Base-by-base conservation (phyloP, 805 yeast species). In the Candida sakaeoensis region DNA sequence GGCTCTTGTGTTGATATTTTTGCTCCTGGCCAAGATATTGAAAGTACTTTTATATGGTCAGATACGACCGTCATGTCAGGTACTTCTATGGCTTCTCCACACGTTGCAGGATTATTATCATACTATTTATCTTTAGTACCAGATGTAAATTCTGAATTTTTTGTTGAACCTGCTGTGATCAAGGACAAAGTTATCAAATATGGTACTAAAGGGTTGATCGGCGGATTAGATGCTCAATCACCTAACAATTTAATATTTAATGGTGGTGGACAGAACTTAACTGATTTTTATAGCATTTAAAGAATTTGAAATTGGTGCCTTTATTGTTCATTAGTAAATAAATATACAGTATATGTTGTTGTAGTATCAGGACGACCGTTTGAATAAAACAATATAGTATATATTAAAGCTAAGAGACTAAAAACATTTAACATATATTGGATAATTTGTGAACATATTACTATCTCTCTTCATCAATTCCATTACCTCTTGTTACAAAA, bases 81-180 rank as follows among this genome's bases (percentile, higher is more conserved):
- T 49, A 77, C 82, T 15, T 77, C 82, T 28, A 77, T 77, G 82
- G 82, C 82, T 17, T 69, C 82, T 12, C 82, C 82, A 28, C 81
- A 77, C 52, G 60, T 77, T 47, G 70, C 75, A 27, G 82, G 82
- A 15, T 65, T 77, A 52, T 62, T 76, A 57, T 58, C 80, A 5
- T 77, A 77, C 66, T 77, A 65, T 59, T 61, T 77, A 46, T 75
- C 80, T 13, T 70, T 76, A 55, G 74, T 72, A 53, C 82, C 82
- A 17, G 72, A 68, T 36, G 50, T 68, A 45, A 65, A 58, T 43
- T 75, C 81, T 17, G 79, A 70, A 56, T 65, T 66, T 68, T 56
- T 63, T 32, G 60, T 76, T 33, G 67, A 76, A 17, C 79, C 85
- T 18, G 62, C 65, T 27, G 76, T 72, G 57, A 67, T 77, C 59